phyloP scores from a whole-genome alignment of 495 filamentous ascomycete species.

The Penicillium turbatum region DNA sequence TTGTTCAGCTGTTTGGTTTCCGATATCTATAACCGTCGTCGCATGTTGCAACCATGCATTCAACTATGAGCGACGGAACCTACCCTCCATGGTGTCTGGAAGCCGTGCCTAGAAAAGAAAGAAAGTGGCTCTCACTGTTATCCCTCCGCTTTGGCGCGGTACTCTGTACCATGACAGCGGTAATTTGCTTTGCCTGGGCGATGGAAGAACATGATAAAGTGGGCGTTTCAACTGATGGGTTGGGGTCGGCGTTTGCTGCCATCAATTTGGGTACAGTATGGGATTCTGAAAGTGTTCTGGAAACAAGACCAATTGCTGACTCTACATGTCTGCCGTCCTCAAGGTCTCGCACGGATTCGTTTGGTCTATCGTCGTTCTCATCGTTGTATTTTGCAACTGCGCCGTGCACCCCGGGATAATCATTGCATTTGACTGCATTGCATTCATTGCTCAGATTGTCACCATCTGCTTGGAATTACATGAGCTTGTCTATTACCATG shows the following conservation, averaged over 20 bases:
- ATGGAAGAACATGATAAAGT: slow-evolving; percentile 7
- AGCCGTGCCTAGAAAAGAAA: slow-evolving; percentile 12
- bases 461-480: slow-evolving; percentile 11
- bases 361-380: slow-evolving; percentile 13
- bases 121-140: slow-evolving; percentile 16
- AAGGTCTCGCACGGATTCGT: slow-evolving; percentile 15
- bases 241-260: slow-evolving; percentile 7
- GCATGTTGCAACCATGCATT: neutral
- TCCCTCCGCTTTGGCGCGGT: slow-evolving; percentile 14
- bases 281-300: neutral
- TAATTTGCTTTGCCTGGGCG: slow-evolving; percentile 20
- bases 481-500: slow-evolving; percentile 12
- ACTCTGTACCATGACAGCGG: slow-evolving; percentile 4
- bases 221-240: slow-evolving; percentile 13
- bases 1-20: neutral
- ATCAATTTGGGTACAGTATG: slow-evolving; percentile 15
- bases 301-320: neutral
- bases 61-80: neutral
- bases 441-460: slow-evolving; percentile 12
- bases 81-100: slow-evolving; percentile 11
- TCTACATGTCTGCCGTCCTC: neutral
- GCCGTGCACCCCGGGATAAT: slow-evolving; percentile 8
- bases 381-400: slow-evolving; percentile 16
- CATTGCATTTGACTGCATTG: slow-evolving; percentile 15
- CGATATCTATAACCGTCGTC: neutral